Conservation (phyloP, 345 rosid species). For the Salix arbutifolia region DNA sequence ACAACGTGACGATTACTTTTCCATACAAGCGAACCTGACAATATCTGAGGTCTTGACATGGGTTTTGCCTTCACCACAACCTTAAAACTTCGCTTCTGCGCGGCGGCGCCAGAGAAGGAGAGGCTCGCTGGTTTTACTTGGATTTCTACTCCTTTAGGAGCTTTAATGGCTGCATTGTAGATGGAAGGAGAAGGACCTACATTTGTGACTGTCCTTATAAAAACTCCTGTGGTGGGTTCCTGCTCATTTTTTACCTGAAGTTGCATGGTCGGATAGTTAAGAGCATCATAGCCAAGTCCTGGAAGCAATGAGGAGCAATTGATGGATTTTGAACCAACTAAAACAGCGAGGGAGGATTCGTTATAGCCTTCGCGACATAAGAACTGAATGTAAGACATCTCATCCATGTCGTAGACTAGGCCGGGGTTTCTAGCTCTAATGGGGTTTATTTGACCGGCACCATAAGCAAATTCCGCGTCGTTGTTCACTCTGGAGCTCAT, state of each 20-base stretch:
- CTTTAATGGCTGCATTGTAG: conserved; percentile 52
- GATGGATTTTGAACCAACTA: conserved; percentile 47
- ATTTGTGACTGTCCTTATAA: conserved; percentile 67
- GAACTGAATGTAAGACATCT: conserved; percentile 73
- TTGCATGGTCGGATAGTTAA: conserved; percentile 87
- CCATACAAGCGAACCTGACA: conserved; percentile 72
- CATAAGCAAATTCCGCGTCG: conserved; percentile 74
- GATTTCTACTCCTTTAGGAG: conserved; percentile 64
- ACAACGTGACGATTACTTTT: conserved; percentile 49
- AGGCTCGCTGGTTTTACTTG: conserved; percentile 53
- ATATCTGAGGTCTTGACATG: conserved; percentile 28
- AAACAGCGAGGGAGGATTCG: conserved; percentile 46
- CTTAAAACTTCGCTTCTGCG: conserved; percentile 60
- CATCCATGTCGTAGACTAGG: conserved; percentile 65
- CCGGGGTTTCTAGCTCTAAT: conserved; percentile 58
- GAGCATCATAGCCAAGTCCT: conserved; percentile 63
- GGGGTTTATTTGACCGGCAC: conserved; percentile 82
- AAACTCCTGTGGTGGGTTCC: conserved; percentile 39
- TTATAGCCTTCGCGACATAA: conserved; percentile 71
- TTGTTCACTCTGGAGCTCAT: conserved; percentile 48
- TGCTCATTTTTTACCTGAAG: conserved; percentile 31
- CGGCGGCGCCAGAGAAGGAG: conserved; percentile 34
- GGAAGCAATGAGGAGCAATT: conserved; percentile 71
- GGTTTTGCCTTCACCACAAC: conserved; percentile 62
- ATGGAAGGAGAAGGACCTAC: conserved; percentile 49